Percentiles rank a stretch among this genome's conserved stretches.
Conservation (phyloP, 1,284 basidiomycete genomes). For the Marasmius sp. region DNA sequence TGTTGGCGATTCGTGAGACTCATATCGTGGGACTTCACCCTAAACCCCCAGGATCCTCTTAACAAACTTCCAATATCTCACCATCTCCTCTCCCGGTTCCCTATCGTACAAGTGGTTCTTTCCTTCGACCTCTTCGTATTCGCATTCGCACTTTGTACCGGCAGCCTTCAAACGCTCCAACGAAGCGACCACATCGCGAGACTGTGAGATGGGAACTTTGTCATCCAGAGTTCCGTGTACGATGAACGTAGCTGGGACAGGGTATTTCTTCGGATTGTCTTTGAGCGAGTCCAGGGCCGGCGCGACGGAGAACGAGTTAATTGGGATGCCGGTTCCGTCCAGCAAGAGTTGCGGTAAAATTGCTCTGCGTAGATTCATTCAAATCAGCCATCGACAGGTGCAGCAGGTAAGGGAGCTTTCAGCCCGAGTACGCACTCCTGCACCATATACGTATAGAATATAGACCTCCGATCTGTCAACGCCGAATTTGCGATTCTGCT, state of each 20-base stretch:
- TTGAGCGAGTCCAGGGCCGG: constrained; percentile 22
- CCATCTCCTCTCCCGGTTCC: constrained; percentile 29
- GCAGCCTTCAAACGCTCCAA: constrained; percentile 19
- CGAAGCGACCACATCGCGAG: constrained; percentile 30
- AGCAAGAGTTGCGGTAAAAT: constrained; percentile 30
- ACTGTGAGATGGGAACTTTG: constrained; percentile 32
- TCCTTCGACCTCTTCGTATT: constrained; percentile 29
- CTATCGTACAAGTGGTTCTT: constrained; percentile 34
- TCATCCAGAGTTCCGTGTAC: constrained; percentile 34
- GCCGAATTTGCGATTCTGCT: constrained; percentile 25
- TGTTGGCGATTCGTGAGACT: too few species aligned
- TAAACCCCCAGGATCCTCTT: constrained; percentile 17
- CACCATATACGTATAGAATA: constrained; percentile 39
- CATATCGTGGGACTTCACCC: too few species aligned
- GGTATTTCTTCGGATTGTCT: constrained; percentile 15
- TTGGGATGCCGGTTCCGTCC: constrained; percentile 29
- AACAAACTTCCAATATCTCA: constrained; percentile 33
- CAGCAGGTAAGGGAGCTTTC: background rate
- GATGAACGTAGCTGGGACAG: constrained; percentile 31
- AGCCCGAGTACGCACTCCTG: constrained; percentile 29
- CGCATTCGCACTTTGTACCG: constrained; percentile 22
- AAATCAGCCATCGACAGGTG: background rate
- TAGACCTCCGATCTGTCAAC: constrained; percentile 24
- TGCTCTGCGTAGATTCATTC: constrained; percentile 19
- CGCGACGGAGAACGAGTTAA: constrained; percentile 28